Conservation (phyloP, 306 rosid genomes). For the Sechiopsis laciniata region DNA sequence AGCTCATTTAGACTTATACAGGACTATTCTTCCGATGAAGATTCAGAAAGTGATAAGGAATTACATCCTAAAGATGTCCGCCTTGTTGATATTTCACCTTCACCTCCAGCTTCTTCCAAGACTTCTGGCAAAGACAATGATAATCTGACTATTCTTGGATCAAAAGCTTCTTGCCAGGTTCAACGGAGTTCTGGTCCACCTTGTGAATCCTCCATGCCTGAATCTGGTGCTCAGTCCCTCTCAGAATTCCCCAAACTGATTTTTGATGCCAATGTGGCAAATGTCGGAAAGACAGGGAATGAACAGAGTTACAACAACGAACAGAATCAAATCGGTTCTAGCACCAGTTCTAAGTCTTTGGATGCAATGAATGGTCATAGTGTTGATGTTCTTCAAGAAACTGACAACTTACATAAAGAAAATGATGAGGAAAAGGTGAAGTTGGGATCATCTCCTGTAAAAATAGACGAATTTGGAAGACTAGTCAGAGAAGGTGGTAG, state of each 20-base stretch:
- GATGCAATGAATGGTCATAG: conserved; percentile 30
- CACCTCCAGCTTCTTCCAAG: conserved; percentile 30
- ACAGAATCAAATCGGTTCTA: conserved; percentile 33
- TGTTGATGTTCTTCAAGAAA: conserved; percentile 31
- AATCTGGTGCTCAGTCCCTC: conserved; percentile 32
- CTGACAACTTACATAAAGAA: conserved; percentile 32
- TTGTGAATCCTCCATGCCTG: conserved; percentile 29
- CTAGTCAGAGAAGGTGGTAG: conserved; percentile 54
- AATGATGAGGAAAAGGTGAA: conserved; percentile 37
- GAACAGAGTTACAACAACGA: conserved; percentile 4
- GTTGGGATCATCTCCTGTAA: conserved; percentile 34
- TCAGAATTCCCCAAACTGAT: conserved; percentile 29
- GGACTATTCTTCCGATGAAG: conserved; percentile 76
- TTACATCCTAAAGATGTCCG: conserved; percentile 31
- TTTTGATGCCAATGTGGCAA: conserved; percentile 26
- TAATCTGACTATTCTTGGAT: conserved; percentile 31
- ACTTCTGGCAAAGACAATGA: conserved; percentile 29
- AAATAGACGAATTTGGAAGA: conserved; percentile 89
- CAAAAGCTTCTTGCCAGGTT: conserved; percentile 26
- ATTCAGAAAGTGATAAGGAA: conserved; percentile 51
- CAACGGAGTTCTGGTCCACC: conserved; percentile 28
- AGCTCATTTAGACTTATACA: conserved; percentile 76
- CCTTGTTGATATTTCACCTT: conserved; percentile 25
- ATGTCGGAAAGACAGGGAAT: conserved; percentile 2
- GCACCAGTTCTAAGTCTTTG: conserved; percentile 34